Conservation (phyloP, 2,329 filamentous ascomycete species). For the Ceratocystis ficicola region DNA sequence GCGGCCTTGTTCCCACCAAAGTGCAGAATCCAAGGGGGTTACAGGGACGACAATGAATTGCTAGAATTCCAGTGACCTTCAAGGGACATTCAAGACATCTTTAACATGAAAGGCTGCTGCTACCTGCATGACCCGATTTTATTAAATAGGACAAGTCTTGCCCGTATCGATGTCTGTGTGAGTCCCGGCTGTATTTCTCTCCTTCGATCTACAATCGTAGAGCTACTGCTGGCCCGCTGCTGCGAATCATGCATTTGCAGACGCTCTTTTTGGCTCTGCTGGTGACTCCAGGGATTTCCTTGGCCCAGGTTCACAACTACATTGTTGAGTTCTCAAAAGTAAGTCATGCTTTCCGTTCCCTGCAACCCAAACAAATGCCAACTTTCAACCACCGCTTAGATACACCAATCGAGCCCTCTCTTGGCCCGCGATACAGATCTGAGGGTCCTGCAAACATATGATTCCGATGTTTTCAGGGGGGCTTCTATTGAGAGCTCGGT, state of each 20-base stretch:
- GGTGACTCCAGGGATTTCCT: not conserved
- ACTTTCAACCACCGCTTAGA: not conserved
- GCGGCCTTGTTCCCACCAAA: not conserved
- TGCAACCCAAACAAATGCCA: not conserved
- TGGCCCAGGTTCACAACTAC: slow-evolving; percentile 5
- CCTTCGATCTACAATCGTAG: not conserved
- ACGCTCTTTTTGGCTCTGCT: not conserved
- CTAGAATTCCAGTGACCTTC: not conserved
- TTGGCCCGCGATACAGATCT: not conserved
- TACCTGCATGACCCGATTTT: not conserved
- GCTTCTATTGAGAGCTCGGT: slow-evolving; percentile 42
- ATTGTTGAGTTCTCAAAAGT: slow-evolving; percentile 17
- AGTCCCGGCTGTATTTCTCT: not conserved
- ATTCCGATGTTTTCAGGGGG: slow-evolving; percentile 40
- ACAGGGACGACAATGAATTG: not conserved
- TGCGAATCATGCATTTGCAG: not conserved
- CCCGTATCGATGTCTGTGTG: not conserved
- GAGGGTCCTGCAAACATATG: slow-evolving; percentile 24
- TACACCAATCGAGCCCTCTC: not conserved
- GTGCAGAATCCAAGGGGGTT: not conserved
- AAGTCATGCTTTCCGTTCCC: not conserved
- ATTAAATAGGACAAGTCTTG: slow-evolving; percentile 4
- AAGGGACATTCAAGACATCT: not conserved
- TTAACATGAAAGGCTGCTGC: not conserved
- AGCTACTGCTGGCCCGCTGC: not conserved